Base-by-base conservation (phyloP, 2,329 filamentous ascomycete species). In the Diaporthe batatas region DNA sequence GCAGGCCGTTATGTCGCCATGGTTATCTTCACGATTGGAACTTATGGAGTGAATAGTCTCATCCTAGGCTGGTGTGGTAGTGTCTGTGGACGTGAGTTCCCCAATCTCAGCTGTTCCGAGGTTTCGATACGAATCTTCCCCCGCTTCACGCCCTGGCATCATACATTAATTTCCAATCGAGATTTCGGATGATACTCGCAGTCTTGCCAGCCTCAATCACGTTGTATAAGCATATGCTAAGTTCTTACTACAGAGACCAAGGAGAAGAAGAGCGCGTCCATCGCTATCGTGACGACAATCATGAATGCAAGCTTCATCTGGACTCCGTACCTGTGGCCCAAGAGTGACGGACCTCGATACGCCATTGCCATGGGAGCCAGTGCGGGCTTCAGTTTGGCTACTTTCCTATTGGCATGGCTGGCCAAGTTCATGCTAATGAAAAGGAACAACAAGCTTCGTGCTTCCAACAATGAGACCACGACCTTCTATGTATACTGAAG, bases 1-100 rank as follows among this genome's bases (percentile, higher is more conserved):
- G 75, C 78, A 2, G 81, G 79, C 0, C 76, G 81, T 0, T 83
- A 83, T 34, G 72, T 81, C 0, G 76, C 80, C 1, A 82, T 80
- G 73, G 81, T 83, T 57, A 75, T 82, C 7, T 83, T 82, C n/a
- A 79, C 81, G 2, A 79, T 76, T 12, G 81, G 81, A 1, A 80
- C 82, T 5, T 81, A 81, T n/a, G 79, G 79, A 2, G 84, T 85
- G 36, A 86, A 85, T 76, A 81, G 80, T 0, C 80, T 85, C 73
- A 83, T 84, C 23, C 78, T 85, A 0, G 83, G 84, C 21, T 86
- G 84, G 84, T 71, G 69, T n/a, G 69, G 69, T 18, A 71, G 69
- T 64, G 58, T 65, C 18, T 71, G 69, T 54, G 69, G 69, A n/a
- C 69, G 62, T 65, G 25, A 51, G 62, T 65, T 49, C 7, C 21